Percentiles rank a stretch among this genome's conserved stretches.
phyloP scores from a whole-genome alignment of 495 filamentous ascomycete genomes.

The Penicillium macrosclerotiorum region DNA sequence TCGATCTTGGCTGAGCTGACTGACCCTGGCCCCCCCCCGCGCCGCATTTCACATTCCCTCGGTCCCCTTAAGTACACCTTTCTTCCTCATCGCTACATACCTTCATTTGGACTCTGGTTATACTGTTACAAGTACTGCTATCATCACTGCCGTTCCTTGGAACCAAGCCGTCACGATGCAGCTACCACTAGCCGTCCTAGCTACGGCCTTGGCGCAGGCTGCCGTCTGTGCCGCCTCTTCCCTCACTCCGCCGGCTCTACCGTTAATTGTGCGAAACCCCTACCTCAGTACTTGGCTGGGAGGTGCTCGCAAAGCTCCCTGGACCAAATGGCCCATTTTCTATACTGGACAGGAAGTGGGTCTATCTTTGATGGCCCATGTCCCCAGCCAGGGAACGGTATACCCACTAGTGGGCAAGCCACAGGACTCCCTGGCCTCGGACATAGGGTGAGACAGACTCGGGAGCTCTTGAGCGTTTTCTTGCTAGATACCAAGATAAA shows the following conservation, averaged over 20 bases:
- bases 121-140: background rate
- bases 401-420: constrained; percentile 86
- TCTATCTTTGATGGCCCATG: constrained; percentile 73
- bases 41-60: constrained; percentile 23
- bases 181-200: constrained; percentile 32
- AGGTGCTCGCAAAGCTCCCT: constrained; percentile 77
- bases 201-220: constrained; percentile 34
- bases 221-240: constrained; percentile 40
- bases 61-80: constrained; percentile 9
- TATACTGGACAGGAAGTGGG: constrained; percentile 86
- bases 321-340: constrained; percentile 93
- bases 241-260: constrained; percentile 77
- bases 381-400: constrained; percentile 67
- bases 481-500: background rate
- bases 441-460: constrained; percentile 49
- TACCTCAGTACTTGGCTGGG: constrained; percentile 88
- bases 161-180: constrained; percentile 30
- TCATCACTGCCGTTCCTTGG: background rate
- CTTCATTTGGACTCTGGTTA: constrained; percentile 3
- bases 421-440: constrained; percentile 67
- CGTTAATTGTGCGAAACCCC: constrained; percentile 85
- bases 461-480: background rate
- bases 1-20: constrained; percentile 4
- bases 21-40: constrained; percentile 3
- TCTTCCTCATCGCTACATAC: constrained; percentile 11